phyloP scores from a whole-genome alignment of 2,329 filamentous ascomycete genomes.

The Penicillium sp. region DNA sequence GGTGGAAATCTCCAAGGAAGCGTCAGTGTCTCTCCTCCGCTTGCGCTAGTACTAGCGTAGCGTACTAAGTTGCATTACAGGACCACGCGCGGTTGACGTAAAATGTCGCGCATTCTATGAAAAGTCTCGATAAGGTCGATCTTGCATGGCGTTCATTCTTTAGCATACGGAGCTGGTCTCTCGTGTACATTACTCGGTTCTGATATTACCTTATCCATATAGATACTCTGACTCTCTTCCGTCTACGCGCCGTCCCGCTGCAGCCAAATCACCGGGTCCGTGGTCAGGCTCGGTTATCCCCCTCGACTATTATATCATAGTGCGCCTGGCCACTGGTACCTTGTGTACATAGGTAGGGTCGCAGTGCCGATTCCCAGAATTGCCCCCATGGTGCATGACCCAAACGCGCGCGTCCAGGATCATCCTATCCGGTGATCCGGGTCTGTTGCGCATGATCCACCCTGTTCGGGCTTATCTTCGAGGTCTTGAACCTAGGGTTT shows the following conservation, averaged over 20 bases:
- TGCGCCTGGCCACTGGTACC: background rate
- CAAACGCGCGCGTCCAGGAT: slow-evolving; percentile 5
- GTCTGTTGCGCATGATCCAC: slow-evolving; percentile 9
- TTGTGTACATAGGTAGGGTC: slow-evolving; percentile 6
- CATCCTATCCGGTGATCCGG: slow-evolving; percentile 6
- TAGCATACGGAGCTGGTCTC: slow-evolving; percentile 11
- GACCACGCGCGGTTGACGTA: slow-evolving; percentile 26
- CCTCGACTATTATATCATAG: background rate
- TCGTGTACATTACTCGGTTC: slow-evolving; percentile 9
- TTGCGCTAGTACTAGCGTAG: background rate
- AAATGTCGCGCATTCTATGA: background rate
- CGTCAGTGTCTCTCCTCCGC: slow-evolving; percentile 25
- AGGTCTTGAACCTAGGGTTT: background rate
- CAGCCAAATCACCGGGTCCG: background rate
- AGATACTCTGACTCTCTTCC: slow-evolving; percentile 3
- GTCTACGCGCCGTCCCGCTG: background rate
- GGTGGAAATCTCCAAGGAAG: slow-evolving; percentile 37
- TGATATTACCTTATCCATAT: slow-evolving; percentile 1
- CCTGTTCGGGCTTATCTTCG: background rate
- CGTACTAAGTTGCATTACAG: slow-evolving; percentile 19
- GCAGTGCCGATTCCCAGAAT: slow-evolving; percentile 8
- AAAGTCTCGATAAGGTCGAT: background rate
- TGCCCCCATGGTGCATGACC: slow-evolving; percentile 8
- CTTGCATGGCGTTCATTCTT: slow-evolving; percentile 1
- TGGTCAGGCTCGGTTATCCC: background rate